phyloP scores from a whole-genome alignment of 495 filamentous ascomycete genomes.

The Penicillium canariense region DNA sequence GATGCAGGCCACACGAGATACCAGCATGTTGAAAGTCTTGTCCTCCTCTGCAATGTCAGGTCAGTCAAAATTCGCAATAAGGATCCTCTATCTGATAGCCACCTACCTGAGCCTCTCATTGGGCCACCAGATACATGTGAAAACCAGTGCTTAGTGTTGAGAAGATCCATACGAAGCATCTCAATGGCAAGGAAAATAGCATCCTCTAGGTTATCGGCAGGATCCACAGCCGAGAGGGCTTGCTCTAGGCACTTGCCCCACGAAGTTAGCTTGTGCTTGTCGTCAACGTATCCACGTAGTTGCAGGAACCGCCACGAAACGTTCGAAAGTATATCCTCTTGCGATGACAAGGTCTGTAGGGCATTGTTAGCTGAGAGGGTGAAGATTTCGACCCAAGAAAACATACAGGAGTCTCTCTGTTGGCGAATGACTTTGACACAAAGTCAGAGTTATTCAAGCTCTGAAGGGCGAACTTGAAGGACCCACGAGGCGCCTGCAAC shows the following conservation, averaged over 20 bases:
- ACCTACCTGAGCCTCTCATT: constrained; percentile 55
- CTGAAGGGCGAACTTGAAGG: constrained; percentile 46
- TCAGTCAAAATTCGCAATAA: too few relatives aligned
- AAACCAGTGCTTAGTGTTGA: constrained; percentile 65
- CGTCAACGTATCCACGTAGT: constrained; percentile 78
- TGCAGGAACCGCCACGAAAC: constrained; percentile 86
- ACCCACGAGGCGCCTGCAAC: constrained; percentile 37
- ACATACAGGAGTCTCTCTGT: constrained; percentile 37
- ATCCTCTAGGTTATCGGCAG: constrained; percentile 55
- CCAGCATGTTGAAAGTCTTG: constrained; percentile 68
- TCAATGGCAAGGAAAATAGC: constrained; percentile 75
- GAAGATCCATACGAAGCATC: constrained; percentile 68
- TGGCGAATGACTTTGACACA: constrained; percentile 59
- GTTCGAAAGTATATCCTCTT: constrained; percentile 73
- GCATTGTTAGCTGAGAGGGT: constrained; percentile 1
- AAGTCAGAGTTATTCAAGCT: constrained; percentile 65
- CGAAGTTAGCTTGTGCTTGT: constrained; percentile 72
- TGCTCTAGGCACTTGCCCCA: constrained; percentile 80
- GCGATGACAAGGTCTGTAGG: constrained; percentile 42
- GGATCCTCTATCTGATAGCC: too few relatives aligned
- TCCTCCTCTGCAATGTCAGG: constrained; percentile 50
- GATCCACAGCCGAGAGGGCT: constrained; percentile 60
- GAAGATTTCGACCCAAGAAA: background rate
- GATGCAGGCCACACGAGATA: constrained; percentile 81
- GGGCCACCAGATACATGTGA: constrained; percentile 58